A percentile compares a stretch with the other conserved stretches of the same genome.
These are phyloP conservation scores for Lepidium sativum DNA, from an alignment of 345 rosid species.

Conservation along the genomic window DNA sequence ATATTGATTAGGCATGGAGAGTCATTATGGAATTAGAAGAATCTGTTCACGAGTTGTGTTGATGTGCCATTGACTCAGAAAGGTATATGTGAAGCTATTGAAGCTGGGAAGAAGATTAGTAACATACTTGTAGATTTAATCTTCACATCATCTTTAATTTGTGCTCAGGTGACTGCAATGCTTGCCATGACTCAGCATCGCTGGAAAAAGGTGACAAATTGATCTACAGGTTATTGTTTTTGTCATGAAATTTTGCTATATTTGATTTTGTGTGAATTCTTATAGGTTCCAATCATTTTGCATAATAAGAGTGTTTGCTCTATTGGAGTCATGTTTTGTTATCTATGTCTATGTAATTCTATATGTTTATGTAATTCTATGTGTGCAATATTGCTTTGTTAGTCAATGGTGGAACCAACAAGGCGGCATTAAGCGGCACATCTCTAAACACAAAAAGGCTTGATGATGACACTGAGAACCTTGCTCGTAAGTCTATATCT, in stretches of 20 bases:
- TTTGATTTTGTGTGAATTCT: background rate
- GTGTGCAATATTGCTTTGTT: too few relatives aligned
- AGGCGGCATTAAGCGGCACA: constrained; percentile 88
- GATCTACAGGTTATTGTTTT: background rate
- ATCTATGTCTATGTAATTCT: too few relatives aligned
- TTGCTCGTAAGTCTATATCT: constrained; percentile 57
- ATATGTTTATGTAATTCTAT: too few relatives aligned
- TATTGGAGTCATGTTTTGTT: constrained; percentile 85
- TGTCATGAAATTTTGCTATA: background rate
- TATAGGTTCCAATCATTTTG: constrained; percentile 76
- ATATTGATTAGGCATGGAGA: constrained; percentile 96
- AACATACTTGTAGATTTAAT: constrained; percentile 93
- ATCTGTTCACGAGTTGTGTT: constrained; percentile 93
- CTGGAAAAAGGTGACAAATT: constrained; percentile 54
- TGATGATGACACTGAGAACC: constrained; percentile 91
- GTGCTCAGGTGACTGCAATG: constrained; percentile 99
- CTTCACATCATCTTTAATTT: constrained; percentile 80
- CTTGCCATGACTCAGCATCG: constrained; percentile 99
- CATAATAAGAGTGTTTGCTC: constrained; percentile 77
- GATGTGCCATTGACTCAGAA: constrained; percentile 90
- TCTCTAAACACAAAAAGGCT: constrained; percentile 88
- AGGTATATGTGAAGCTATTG: constrained; percentile 94
- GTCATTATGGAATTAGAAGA: constrained; percentile 98
- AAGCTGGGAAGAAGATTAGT: constrained; percentile 95
- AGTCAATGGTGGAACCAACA: constrained; percentile 87